Evolutionary conservation across 2,329 filamentous ascomycete species (phyloP).

Genomic region (Fusarium aywerte): DNA sequence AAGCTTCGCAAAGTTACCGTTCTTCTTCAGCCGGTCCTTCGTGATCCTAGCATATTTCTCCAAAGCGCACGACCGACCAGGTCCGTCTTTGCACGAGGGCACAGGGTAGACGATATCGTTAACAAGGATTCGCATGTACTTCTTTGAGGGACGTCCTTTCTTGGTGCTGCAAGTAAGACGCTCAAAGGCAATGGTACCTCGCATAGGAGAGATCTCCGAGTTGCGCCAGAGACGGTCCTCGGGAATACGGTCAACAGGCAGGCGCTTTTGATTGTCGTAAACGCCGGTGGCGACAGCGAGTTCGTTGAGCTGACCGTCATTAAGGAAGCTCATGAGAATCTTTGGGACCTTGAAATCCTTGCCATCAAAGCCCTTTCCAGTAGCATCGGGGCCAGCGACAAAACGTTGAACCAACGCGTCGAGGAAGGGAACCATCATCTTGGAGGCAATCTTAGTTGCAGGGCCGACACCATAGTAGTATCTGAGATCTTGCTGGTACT

Average conservation of each 20-base stretch:
- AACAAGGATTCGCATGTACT: conserved; percentile 66
- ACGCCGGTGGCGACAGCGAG: conserved; percentile 68
- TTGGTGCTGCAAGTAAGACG: conserved; percentile 62
- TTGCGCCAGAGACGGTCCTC: conserved; percentile 63
- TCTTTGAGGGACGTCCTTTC: conserved; percentile 49
- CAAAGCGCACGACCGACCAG: conserved; percentile 64
- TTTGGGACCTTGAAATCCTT: conserved; percentile 62
- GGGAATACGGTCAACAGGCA: conserved; percentile 60
- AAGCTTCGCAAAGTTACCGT: conserved; percentile 61
- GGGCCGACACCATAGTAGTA: conserved; percentile 75
- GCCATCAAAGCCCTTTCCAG: conserved; percentile 59
- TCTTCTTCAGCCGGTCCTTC: conserved; percentile 46
- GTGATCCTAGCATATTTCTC: conserved; percentile 56
- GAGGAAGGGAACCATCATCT: conserved; percentile 71
- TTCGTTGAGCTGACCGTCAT: conserved; percentile 74
- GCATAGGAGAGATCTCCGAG: conserved; percentile 69
- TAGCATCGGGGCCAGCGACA: conserved; percentile 60
- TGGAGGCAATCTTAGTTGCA: conserved; percentile 63
- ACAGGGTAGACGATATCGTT: conserved; percentile 72
- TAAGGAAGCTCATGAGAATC: conserved; percentile 70
- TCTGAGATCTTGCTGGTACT: conserved; percentile 74
- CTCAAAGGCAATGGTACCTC: conserved; percentile 73
- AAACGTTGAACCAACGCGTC: conserved; percentile 64
- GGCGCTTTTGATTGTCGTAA: conserved; percentile 65
- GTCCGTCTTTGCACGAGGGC: conserved; percentile 64